Base-by-base conservation (phyloP, 306 rosid species). In the Dryas alaskensis region DNA sequence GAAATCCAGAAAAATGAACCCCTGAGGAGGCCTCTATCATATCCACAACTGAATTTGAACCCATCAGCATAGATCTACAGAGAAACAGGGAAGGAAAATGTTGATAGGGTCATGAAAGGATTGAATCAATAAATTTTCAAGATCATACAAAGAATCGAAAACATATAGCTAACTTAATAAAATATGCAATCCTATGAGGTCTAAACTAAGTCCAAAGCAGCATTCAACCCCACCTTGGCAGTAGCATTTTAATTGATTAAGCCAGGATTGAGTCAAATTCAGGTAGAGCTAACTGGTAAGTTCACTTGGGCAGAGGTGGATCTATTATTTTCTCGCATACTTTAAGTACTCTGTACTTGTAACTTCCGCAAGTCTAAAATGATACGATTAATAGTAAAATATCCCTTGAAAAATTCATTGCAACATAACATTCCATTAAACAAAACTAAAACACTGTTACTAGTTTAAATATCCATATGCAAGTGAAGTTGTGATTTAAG, bases 1-100 rank as follows among this genome's bases (percentile, higher is more conserved):
- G 92, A 79, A 88, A 84, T 74, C 98, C 97, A 80, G 98, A 90
- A 84, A 88, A 92, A 86, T 92, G 98, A 84, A 95, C 99, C 76
- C 83, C 99, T 0, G 97, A 88, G 59, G 98, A 88, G 75, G 99
- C 89, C 80, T 90, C 93, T 86, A 95, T 86, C 77, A 95, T 78
- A 76, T 92, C 96, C 39, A 72, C 89, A 69, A 83, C 96, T 43
- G 98, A 87, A 72, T 89, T 79, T 52, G 91, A 78, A 53, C 79
- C 92, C 97, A 92, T 92, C 51, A 63, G 66, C 78, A 64, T 52
- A 67, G 76, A 77, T 89, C 89, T 84, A 74, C 53, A 75, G 71
- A 45, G 65, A 7, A 73, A 60, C 3, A 65, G 22, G 31, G 37
- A 25, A 79, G 70, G 60, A 76, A 58, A 65, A 16, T 11, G 43